A percentile compares a stretch with the other conserved stretches of the same genome.
These are phyloP conservation scores for Aspergillus luchuensis DNA, from an alignment of 2,329 filamentous ascomycete species.

Conservation along the genomic window DNA sequence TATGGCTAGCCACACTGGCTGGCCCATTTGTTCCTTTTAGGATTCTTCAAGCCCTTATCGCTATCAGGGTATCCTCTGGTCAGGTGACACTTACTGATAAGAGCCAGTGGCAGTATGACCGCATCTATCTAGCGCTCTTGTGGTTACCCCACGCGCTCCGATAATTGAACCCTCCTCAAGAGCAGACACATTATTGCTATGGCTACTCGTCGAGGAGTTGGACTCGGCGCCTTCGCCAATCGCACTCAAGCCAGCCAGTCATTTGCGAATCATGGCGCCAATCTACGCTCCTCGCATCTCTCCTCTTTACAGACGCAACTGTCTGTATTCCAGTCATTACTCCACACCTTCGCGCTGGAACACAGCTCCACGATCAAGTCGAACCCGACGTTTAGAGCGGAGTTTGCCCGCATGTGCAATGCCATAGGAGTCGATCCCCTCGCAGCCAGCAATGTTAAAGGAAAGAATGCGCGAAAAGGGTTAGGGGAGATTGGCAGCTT, in stretches of 20 bases:
- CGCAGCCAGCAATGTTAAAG: slow-evolving; percentile 63
- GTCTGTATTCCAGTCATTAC: slow-evolving; percentile 89
- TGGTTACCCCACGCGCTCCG: not conserved
- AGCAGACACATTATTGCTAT: slow-evolving; percentile 29
- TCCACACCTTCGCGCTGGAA: slow-evolving; percentile 92
- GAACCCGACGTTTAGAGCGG: slow-evolving; percentile 89
- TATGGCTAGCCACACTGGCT: slow-evolving; percentile 8
- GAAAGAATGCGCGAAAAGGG: slow-evolving; percentile 50
- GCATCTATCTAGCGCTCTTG: not conserved
- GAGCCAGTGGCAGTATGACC: not conserved
- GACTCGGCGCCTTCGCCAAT: slow-evolving; percentile 86
- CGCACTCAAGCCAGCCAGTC: slow-evolving; percentile 81
- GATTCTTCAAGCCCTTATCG: slow-evolving; percentile 28
- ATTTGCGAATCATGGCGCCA: slow-evolving; percentile 86
- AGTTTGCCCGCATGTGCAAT: slow-evolving; percentile 98
- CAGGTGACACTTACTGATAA: slow-evolving; percentile 25
- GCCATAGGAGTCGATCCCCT: slow-evolving; percentile 95
- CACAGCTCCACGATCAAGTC: slow-evolving; percentile 96
- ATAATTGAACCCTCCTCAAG: not conserved
- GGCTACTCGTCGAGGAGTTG: slow-evolving; percentile 66
- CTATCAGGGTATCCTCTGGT: slow-evolving; percentile 25
- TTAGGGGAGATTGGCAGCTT: slow-evolving; percentile 64
- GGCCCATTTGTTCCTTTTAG: not conserved
- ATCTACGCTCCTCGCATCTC: slow-evolving; percentile 80
- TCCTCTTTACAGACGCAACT: slow-evolving; percentile 89